Conservation (phyloP, 257 asterid species). For the Vinca minor region DNA sequence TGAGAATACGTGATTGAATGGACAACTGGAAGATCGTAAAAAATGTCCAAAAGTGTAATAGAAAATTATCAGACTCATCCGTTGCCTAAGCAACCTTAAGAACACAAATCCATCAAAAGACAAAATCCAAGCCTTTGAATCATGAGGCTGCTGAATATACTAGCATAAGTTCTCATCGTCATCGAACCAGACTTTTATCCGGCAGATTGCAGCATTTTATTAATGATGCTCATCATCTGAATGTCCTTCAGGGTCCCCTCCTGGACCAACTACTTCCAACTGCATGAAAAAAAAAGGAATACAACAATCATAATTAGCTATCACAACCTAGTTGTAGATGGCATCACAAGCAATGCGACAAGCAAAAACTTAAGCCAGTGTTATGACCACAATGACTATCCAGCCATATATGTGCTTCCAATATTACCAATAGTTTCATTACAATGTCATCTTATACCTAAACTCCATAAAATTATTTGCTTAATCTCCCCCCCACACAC, state of each 20-base stretch:
- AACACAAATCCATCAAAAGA: slow-evolving; percentile 29
- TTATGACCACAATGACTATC: too few relatives aligned
- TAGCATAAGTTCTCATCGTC: slow-evolving; percentile 17
- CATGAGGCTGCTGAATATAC: slow-evolving; percentile 41
- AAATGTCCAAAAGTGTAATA: slow-evolving; percentile 17
- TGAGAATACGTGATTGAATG: slow-evolving; percentile 25
- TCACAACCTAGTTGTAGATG: too few relatives aligned
- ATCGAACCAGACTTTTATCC: slow-evolving; percentile 43
- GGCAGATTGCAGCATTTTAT: slow-evolving; percentile 28
- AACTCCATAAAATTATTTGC: neutral
- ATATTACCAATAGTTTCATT: neutral
- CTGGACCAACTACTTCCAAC: slow-evolving; percentile 86
- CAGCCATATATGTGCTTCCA: too few relatives aligned
- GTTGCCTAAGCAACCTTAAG: slow-evolving; percentile 37
- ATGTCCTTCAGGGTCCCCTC: slow-evolving; percentile 90
- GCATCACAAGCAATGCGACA: too few relatives aligned
- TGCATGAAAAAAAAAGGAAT: slow-evolving; percentile 24
- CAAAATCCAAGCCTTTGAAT: slow-evolving; percentile 32
- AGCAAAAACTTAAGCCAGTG: too few relatives aligned
- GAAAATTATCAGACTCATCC: slow-evolving; percentile 19
- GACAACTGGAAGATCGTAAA: slow-evolving; percentile 21
- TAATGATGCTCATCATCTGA: slow-evolving; percentile 65
- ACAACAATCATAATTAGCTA: slow-evolving; percentile 1
- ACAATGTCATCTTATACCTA: neutral
- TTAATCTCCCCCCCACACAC: too few relatives aligned